phyloP scores from a whole-genome alignment of 2,329 filamentous ascomycete genomes.

The Colletotrichum liaoningense region DNA sequence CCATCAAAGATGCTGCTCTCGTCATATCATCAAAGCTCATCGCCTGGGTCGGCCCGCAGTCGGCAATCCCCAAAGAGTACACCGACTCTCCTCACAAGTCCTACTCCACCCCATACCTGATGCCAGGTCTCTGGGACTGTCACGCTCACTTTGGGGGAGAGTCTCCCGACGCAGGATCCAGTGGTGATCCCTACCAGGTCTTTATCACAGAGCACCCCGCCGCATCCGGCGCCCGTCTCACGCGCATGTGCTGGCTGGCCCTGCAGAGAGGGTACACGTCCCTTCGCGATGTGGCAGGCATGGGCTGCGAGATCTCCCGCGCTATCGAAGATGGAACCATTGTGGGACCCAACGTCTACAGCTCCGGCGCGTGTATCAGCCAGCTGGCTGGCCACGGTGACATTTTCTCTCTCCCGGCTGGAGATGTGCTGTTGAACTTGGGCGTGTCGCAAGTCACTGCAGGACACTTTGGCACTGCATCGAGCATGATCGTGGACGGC shows the following conservation, averaged over 20 bases:
- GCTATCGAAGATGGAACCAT: slow-evolving; percentile 49
- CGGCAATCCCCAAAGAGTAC: slow-evolving; percentile 44
- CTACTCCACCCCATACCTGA: slow-evolving; percentile 54
- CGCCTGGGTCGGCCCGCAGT: slow-evolving; percentile 50
- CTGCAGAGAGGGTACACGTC: slow-evolving; percentile 62
- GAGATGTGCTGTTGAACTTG: slow-evolving; percentile 47
- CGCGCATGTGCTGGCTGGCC: slow-evolving; percentile 51
- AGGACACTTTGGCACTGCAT: slow-evolving; percentile 45
- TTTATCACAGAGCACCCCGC: slow-evolving; percentile 40
- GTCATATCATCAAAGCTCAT: slow-evolving; percentile 52
- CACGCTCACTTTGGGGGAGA: slow-evolving; percentile 59
- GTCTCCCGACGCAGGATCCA: slow-evolving; percentile 39
- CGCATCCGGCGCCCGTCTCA: slow-evolving; percentile 53
- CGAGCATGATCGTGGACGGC: slow-evolving; percentile 55
- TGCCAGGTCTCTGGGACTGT: slow-evolving; percentile 66
- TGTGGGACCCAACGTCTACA: slow-evolving; percentile 61
- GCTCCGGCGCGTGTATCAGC: slow-evolving; percentile 54
- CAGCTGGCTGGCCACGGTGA: slow-evolving; percentile 63
- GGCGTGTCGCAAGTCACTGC: slow-evolving; percentile 45
- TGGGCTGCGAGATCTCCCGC: slow-evolving; percentile 32
- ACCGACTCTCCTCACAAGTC: slow-evolving; percentile 41
- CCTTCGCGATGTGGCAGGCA: slow-evolving; percentile 57
- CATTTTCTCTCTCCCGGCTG: slow-evolving; percentile 49
- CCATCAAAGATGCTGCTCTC: slow-evolving; percentile 52
- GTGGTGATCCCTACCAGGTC: slow-evolving; percentile 29